These are phyloP conservation scores for Aspergillus pseudonomiae DNA, from an alignment of 2,329 filamentous ascomycete species.

Conservation along the genomic window DNA sequence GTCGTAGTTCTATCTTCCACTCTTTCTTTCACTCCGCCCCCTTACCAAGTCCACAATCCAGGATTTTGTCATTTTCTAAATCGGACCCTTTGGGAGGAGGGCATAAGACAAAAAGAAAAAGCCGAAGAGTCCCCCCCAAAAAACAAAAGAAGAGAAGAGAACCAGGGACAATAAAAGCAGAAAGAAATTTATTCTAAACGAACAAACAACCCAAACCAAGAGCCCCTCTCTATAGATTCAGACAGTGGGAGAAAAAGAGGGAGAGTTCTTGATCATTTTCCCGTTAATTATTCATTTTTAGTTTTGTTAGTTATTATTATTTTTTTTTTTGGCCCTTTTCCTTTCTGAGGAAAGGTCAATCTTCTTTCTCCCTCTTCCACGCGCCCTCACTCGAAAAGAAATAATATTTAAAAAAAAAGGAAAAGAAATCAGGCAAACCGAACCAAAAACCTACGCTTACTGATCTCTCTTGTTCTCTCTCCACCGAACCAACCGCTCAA, in stretches of 20 bases:
- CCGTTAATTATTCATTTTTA: not conserved
- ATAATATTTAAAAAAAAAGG: not conserved
- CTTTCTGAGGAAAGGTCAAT: not conserved
- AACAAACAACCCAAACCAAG: not conserved
- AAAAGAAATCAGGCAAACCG: not conserved
- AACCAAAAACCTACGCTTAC: constrained; percentile 17
- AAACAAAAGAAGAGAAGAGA: not conserved
- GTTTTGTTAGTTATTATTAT: not conserved
- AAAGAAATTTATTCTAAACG: not conserved
- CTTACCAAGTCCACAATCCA: not conserved
- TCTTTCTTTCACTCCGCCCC: constrained; percentile 3
- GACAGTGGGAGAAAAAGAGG: not conserved
- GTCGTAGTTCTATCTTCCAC: not conserved
- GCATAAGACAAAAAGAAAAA: not conserved
- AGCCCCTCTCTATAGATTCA: not conserved
- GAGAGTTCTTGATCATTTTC: not conserved
- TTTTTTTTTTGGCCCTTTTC: not conserved
- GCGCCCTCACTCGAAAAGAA: not conserved
- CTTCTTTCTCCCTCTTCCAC: not conserved
- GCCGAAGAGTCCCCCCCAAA: not conserved
- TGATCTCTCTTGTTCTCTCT: constrained; percentile 6
- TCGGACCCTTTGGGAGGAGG: not conserved
- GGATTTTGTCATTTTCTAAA: not conserved
- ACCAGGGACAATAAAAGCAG: not conserved
- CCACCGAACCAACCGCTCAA: constrained; percentile 2